Base-by-base conservation (phyloP, 2,329 filamentous ascomycete genomes). In the Chrysoporthe austroafricana region DNA sequence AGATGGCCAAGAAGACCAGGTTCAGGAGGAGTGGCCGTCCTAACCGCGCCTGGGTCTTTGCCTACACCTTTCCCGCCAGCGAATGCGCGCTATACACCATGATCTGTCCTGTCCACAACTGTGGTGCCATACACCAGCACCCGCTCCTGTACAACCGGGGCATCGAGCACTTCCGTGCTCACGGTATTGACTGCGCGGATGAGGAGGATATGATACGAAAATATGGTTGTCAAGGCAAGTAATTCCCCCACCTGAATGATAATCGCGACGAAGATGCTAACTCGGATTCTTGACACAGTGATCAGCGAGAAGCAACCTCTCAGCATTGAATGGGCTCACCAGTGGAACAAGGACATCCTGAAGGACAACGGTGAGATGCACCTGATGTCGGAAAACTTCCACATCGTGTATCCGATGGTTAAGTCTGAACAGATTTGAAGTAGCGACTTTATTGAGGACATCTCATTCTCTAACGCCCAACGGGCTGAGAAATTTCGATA, bases 31-130 rank as follows among this genome's bases (percentile, higher is more conserved):
- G 18, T 16, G 54, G 54, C 34, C 54, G 54, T 13, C 54, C 54
- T 16, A 57, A 57, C 54, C 54, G 54, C 34, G 14, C 54, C 34
- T 57, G 54, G 54, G 34, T 57, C 54, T 57, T 57, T n/a, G 54
- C 32, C 32, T 57, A 57, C 54, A 39, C 34, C 16, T 57, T 57
- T 13, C 54, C 54, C 34, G 39, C 54, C 5, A 39, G 32, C 54
- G 14, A 18, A 16, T n/a, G 34, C 18, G 54, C 32, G 7, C 8
- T 57, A 6, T 57, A 57, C 34, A 57, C 8, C 18, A 16, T 57
- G 32, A 9, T 36, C 34, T 57, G 54, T 16, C 54, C 54, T 9
- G 32, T 32, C 11, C 14, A 57, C 32, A 32, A 32, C 34, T 57
- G 54, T 13, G 54, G n/a, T 21, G 16, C 18, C 34, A 1, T 36